phyloP scores from a whole-genome alignment of 192 early-diverging fungal genomes.

The Piromyces sp. region DNA sequence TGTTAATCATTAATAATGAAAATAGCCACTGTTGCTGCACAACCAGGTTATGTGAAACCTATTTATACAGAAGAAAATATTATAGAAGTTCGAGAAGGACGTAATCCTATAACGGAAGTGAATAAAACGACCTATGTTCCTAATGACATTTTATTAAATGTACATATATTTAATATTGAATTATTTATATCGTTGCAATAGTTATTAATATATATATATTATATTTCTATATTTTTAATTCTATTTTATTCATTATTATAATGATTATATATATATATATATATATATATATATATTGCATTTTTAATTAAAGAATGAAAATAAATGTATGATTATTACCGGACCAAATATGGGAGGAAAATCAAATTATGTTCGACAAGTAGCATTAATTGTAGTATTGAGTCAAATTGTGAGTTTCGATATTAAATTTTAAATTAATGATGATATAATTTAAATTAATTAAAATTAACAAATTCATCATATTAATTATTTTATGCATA shows the following conservation, averaged over 20 bases:
- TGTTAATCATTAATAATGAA: too few species aligned
- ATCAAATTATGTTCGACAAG: slow-evolving; percentile 47
- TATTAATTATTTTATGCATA: too few species aligned
- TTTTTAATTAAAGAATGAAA: background rate
- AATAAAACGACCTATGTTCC: background rate
- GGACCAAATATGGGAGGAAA: slow-evolving; percentile 76
- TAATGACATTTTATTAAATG: background rate
- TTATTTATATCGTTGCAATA: too few species aligned
- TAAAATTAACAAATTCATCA: too few species aligned
- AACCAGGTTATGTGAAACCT: slow-evolving; percentile 41
- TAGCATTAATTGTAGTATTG: slow-evolving; percentile 19
- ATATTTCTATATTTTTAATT: too few species aligned
- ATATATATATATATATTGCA: too few species aligned
- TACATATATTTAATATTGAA: too few species aligned
- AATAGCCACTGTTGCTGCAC: slow-evolving; percentile 24
- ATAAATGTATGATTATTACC: slow-evolving; percentile 5
- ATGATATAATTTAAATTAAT: too few species aligned
- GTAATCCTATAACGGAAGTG: background rate
- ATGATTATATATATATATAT: too few species aligned
- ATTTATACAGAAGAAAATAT: slow-evolving; percentile 18
- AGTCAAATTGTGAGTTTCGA: background rate
- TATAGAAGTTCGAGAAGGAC: background rate
- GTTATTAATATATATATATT: too few species aligned
- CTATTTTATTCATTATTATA: too few species aligned
- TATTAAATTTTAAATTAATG: too few species aligned